These are phyloP conservation scores for Flammula alnicola DNA, from an alignment of 1,284 basidiomycete genomes.

Conservation along the genomic window DNA sequence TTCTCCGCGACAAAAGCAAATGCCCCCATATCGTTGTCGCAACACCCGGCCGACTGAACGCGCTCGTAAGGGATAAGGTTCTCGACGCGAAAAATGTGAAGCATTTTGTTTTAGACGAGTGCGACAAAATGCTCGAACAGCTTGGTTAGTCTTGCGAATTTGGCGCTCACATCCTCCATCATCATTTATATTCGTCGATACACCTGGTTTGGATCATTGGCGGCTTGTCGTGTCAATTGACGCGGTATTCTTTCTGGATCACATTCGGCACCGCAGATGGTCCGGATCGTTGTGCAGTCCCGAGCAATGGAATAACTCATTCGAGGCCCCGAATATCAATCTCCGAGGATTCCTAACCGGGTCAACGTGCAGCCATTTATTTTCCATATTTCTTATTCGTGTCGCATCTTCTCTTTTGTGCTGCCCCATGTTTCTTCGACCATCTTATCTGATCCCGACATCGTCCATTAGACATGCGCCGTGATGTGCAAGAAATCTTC, in stretches of 20 bases:
- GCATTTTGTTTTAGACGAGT: conserved; percentile 99
- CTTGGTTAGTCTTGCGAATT: conserved; percentile 95
- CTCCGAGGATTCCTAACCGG: conserved; percentile 21
- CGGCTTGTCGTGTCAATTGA: conserved; percentile 21
- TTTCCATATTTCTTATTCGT: conserved; percentile 37
- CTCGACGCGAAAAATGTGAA: conserved; percentile 94
- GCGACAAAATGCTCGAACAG: conserved; percentile 99
- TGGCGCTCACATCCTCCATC: conserved; percentile 53
- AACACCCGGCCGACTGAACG: conserved; percentile 95
- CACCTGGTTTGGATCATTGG: conserved; percentile 38
- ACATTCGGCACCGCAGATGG: conserved; percentile 27
- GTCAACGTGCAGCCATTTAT: conserved; percentile 23
- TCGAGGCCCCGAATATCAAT: conserved; percentile 24
- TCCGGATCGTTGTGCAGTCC: conserved; percentile 28
- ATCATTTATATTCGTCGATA: conserved; percentile 49
- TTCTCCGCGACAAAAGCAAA: conserved; percentile 94
- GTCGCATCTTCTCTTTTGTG: conserved; percentile 51
- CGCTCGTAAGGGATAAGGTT: conserved; percentile 90
- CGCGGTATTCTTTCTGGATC: conserved; percentile 33
- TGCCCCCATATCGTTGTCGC: conserved; percentile 99
- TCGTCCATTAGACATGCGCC: conserved; percentile 95
- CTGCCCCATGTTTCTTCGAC: conserved; percentile 46
- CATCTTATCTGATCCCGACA: conserved; percentile 69
- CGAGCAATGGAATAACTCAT: conserved; percentile 19
- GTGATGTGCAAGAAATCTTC: conserved; percentile 99